Conservation (phyloP, 208 protist genomes). For the Acanthamoeba lenticulata region DNA sequence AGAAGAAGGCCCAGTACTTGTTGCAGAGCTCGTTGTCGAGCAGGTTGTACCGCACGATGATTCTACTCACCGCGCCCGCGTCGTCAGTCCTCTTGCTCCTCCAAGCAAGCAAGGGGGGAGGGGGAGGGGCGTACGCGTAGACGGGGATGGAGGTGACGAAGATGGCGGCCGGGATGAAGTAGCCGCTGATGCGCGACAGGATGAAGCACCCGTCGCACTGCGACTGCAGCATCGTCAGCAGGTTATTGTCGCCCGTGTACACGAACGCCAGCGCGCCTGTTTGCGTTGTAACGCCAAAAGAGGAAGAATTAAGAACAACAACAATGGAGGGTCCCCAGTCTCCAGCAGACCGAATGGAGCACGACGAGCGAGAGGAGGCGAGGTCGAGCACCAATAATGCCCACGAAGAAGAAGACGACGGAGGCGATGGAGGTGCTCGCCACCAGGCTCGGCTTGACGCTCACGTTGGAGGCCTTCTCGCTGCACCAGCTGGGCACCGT, state of each 20-base stretch:
- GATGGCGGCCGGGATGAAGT: background rate
- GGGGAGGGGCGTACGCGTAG: background rate
- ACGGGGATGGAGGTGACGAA: conserved; percentile 29
- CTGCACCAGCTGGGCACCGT: conserved; percentile 28
- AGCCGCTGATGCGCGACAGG: background rate
- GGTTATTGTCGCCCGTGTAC: conserved; percentile 49
- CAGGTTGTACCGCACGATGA: conserved; percentile 59
- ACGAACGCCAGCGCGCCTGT: conserved; percentile 35
- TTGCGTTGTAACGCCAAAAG: too few species aligned
- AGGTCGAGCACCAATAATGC: background rate
- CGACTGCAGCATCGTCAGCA: conserved; percentile 38
- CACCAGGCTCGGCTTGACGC: background rate
- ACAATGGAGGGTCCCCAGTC: too few species aligned
- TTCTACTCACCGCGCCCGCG: background rate
- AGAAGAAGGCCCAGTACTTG: conserved; percentile 59
- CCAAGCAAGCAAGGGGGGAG: background rate
- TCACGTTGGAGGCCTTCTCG: conserved; percentile 37
- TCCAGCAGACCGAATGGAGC: background rate
- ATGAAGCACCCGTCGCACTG: conserved; percentile 24
- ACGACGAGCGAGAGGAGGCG: background rate
- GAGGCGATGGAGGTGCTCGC: background rate
- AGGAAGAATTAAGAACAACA: too few species aligned
- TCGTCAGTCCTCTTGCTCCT: background rate
- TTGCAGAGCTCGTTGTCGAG: conserved; percentile 53
- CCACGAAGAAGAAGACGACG: conserved; percentile 10